Base-by-base conservation (phyloP, 2,329 filamentous ascomycete species). In the Aspergillus fumigatiaffinis region DNA sequence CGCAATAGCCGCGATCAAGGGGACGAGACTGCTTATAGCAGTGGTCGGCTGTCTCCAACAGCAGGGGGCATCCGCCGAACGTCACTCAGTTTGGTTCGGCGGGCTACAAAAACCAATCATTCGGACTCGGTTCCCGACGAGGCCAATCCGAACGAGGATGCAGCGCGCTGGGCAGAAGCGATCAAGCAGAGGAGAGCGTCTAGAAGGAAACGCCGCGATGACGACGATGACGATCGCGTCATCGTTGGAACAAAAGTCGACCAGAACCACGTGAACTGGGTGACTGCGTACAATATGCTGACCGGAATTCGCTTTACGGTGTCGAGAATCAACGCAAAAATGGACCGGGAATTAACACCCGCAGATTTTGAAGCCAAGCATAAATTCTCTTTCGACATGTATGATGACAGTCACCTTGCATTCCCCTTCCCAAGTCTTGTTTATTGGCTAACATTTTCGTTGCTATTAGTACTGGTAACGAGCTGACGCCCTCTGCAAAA, bases 351-450 rank as follows among this genome's bases (percentile, higher is more conserved):
- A 57, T 77, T 99, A 65, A 96, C 90, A 12, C 88, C 94, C 73
- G 90, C 88, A 62, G 94, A 99, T 78, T 99, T 99, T 77, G 85
- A 91, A 60, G 89, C 90, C 62, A 92, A 91, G 78, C 91, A 97
- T 76, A 99, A 99, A 79, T 97, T 96, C 71, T 97, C 92, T 50
- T 99, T 99, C 81, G 94, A 97, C 76, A 95, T 97, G 89, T 93
- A 81, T 77, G 88, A 21, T 41, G 49, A 81, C 51, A 35, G 41
- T 17, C n/a, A 26, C 9, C 42, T 6, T 47, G 14, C 42, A 5
- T 57, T 49, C 1, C 21, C 23, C 10, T 9, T 44, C 20, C 14
- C 17, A 14, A 21, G 10, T 20, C 2, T 38, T 10, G 32, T 51
- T 20, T 41, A 50, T 48, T 41, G 44, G 35, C 54, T 60, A 49